A percentile compares a stretch with the other conserved stretches of the same genome.
These are phyloP conservation scores for Penicillium occitanis DNA, from an alignment of 2,329 filamentous ascomycete genomes.

Conservation along the genomic window DNA sequence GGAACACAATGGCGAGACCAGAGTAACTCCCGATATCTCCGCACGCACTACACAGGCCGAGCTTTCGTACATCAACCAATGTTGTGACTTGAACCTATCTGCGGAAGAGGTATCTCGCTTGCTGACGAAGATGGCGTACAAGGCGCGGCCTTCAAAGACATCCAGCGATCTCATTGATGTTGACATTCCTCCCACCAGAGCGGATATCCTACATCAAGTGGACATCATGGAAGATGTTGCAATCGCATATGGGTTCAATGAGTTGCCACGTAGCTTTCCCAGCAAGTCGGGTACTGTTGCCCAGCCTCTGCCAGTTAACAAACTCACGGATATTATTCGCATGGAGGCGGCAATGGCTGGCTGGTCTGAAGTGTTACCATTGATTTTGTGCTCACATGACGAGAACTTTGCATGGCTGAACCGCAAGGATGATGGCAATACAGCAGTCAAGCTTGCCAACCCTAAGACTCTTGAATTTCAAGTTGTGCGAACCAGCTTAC, in stretches of 20 bases:
- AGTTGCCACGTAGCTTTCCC: constrained; percentile 81
- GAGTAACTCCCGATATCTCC: constrained; percentile 77
- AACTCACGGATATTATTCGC: constrained; percentile 87
- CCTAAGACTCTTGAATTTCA: constrained; percentile 94
- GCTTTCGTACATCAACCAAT: constrained; percentile 89
- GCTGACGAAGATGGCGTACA: constrained; percentile 84
- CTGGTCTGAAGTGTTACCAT: constrained; percentile 93
- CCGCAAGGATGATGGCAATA: constrained; percentile 79
- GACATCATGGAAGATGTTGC: constrained; percentile 99
- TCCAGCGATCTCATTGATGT: constrained; percentile 74
- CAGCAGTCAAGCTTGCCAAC: constrained; percentile 81
- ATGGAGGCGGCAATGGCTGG: constrained; percentile 88
- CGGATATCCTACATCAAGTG: constrained; percentile 92
- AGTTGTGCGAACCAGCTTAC: constrained; percentile 80
- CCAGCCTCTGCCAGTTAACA: constrained; percentile 86
- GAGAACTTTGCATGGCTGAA: constrained; percentile 98
- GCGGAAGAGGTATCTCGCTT: constrained; percentile 74
- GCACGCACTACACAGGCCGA: constrained; percentile 77
- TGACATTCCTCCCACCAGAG: constrained; percentile 80
- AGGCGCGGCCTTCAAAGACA: constrained; percentile 70
- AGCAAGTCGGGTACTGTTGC: constrained; percentile 84
- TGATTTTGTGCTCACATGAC: constrained; percentile 95
- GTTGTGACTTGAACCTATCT: constrained; percentile 77
- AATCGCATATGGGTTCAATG: constrained; percentile 97
- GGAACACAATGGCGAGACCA: constrained; percentile 80